Evolutionary conservation across 352 stramenopile genomes (phyloP), one percentile per base, ranked within the genome.

Genomic region (Peronospora destructor): DNA sequence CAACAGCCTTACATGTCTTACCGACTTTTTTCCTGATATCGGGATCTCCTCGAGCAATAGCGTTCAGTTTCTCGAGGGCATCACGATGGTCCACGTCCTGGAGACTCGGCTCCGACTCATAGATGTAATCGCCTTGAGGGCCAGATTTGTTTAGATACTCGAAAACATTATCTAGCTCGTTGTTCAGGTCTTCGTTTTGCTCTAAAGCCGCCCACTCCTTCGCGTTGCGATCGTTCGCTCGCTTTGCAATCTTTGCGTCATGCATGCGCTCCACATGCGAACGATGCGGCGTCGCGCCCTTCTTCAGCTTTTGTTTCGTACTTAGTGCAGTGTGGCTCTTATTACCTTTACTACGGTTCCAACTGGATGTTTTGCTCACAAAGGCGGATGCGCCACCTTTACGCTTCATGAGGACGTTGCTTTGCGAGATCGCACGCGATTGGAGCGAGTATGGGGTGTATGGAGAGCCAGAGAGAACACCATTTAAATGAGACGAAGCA

Each of bases 251-350:
- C 55, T 84, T 76, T 41, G 82, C 58, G 9, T 72, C 58, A 43
- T 64, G 70, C 55, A 60, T 72, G 40, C 63, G 62, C 37, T 86
- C 71, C 5, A 76, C 17, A 44, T 84, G 73, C 16, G 70, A 75
- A 39, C 76, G 73, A 59, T 85, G 72, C 40, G 74, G 74, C 39
- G 61, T 59, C 10, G 51, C 40, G 51, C 76, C 60, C n/a, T 68
- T 70, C 61, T 86, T 87, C 23, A 87, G 66, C 59, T 87, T 86
- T 51, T 86, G 54, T 35, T 88, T 86, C 12, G 64, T 88, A 17
- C 37, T 63, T 4, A 57, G 40, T 8, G 51, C 59, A n/a, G 17
- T 65, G 38, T 59, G 60, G 7, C 42, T 59, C 37, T 79, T 78
- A 42, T 66, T 63, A 8, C 60, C 53, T 37, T 71, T 68, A 40